Evolutionary conservation across 2,329 filamentous ascomycete species (phyloP).

Genomic region (Aspergillus niger): DNA sequence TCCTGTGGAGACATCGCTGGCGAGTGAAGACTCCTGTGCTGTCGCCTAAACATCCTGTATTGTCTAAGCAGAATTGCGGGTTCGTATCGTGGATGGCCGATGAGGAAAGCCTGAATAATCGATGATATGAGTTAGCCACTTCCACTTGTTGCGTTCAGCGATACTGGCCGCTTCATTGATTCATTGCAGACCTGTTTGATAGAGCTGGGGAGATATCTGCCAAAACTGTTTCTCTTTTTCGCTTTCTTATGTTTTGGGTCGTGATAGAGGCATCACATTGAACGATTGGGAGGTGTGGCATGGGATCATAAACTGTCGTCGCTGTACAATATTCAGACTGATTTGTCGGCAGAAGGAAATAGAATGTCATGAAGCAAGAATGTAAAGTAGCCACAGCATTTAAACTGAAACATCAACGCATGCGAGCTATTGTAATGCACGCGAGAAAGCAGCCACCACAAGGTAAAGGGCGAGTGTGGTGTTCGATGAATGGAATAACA

Average conservation of each 20-base stretch:
- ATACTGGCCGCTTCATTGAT: too few species aligned
- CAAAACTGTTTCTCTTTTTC: conserved; percentile 26
- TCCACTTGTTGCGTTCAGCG: background rate
- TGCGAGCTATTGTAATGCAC: background rate
- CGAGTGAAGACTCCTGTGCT: conserved; percentile 12
- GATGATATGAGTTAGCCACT: conserved; percentile 1
- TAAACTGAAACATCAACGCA: background rate
- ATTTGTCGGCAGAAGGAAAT: background rate
- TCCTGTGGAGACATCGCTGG: conserved; percentile 17
- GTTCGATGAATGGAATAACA: background rate
- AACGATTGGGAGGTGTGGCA: conserved; percentile 16
- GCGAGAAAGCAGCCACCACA: background rate
- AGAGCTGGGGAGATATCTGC: conserved; percentile 6
- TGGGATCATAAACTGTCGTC: conserved; percentile 2
- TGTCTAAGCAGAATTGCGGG: conserved; percentile 18
- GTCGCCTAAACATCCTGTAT: conserved; percentile 14
- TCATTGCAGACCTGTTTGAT: conserved; percentile 16
- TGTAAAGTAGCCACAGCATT: background rate
- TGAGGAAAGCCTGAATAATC: conserved; percentile 16
- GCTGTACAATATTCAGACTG: background rate
- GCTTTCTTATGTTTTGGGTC: conserved; percentile 24
- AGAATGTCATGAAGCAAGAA: background rate
- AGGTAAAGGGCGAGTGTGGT: background rate
- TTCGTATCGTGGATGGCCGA: conserved; percentile 19
- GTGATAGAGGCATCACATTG: conserved; percentile 9